Evolutionary conservation across 495 filamentous ascomycete genomes (phyloP), one percentile per base, ranked within the genome.

Genomic region (Coniosporium apollinis): DNA sequence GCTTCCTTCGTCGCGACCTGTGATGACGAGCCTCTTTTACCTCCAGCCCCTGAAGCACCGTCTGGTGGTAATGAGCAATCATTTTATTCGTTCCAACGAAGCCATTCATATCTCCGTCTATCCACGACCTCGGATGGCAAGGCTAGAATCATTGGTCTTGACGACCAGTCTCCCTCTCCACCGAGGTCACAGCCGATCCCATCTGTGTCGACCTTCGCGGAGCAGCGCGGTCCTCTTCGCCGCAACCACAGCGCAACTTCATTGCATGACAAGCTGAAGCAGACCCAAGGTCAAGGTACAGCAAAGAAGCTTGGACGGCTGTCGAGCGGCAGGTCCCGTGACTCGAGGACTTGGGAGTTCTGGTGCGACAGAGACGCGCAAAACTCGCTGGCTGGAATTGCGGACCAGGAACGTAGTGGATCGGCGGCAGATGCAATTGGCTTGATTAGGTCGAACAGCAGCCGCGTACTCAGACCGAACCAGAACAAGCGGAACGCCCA

Each of bases 271-370:
- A 50, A 31, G 9, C 16, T 42, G 6, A 21, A n/a, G 31, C 30
- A 51, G 37, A 43, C 37, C 7, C 16, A 9, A 24, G 28, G 26
- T 36, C 25, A 62, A 45, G 22, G 22, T 52, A 13, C 62, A 59
- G 4, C 55, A 56, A 6, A 40, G 69, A 33, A 22, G 18, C 37
- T 42, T 11, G 32, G 31, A 28, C 45, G 50, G 18, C 30, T 44
- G 9, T 37, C 48, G 15, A 50, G 72, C 41, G 83, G 85, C 19
- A 69, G 84, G 25, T 89, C 82, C 28, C 68, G 82, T 22, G 80
- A 92, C 53, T 74, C 81, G 11, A 71, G 79, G 19, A 78, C 74
- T 21, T 93, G 85, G 85, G 79, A 89, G 51, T 78, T 77, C 40
- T 76, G 72, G 57, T 79, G 76, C 49, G 80, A 82, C 46, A 69